Evolutionary conservation across 1,139 yeast species (phyloP).

Genomic region (Yamadazyma conglobata): DNA sequence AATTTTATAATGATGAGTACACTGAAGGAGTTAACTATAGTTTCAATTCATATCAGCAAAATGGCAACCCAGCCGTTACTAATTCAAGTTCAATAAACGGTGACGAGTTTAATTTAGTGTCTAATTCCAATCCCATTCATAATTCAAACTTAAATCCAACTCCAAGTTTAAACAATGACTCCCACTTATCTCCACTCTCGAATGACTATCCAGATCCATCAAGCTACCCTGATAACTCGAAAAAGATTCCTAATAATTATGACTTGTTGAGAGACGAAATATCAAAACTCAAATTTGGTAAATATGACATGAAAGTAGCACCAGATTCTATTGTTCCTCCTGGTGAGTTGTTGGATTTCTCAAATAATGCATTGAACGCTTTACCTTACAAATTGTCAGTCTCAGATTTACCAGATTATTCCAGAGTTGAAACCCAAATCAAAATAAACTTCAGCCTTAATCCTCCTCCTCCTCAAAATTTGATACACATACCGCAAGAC

Average conservation of each 20-base stretch:
- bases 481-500: conserved; percentile 80
- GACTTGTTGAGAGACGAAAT: conserved; percentile 51
- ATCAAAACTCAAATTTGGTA: conserved; percentile 57
- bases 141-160: too few species aligned
- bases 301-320: conserved; percentile 36
- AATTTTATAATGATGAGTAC: conserved; percentile 8
- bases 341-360: conserved; percentile 36
- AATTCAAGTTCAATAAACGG: conserved; percentile 4
- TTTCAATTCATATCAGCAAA: not conserved
- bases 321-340: conserved; percentile 31
- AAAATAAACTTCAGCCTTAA: conserved; percentile 63
- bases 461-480: conserved; percentile 70
- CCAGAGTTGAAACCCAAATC: conserved; percentile 94
- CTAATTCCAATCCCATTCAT: not conserved
- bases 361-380: conserved; percentile 30
- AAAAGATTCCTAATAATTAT: conserved; percentile 19
- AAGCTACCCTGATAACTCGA: conserved; percentile 1
- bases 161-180: too few species aligned
- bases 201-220: too few species aligned
- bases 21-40: conserved; percentile 1
- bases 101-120: conserved; percentile 3
- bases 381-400: conserved; percentile 61
- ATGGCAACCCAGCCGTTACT: not conserved
- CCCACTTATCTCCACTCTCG: too few species aligned
- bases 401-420: conserved; percentile 66